Conservation (phyloP, 2,329 filamentous ascomycete species). For the Ascochyta fabae region DNA sequence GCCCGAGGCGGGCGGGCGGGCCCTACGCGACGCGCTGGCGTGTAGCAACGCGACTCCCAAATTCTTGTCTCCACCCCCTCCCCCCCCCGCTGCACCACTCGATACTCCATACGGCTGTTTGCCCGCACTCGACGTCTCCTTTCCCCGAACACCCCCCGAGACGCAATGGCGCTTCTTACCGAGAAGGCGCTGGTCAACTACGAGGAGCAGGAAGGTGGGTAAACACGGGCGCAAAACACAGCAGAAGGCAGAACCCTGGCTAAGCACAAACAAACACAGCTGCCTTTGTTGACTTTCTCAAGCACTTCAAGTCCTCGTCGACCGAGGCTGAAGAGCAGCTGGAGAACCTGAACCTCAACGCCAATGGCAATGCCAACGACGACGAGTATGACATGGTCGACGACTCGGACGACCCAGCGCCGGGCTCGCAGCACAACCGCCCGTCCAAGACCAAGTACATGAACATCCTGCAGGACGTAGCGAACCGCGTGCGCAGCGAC, state of each 20-base stretch:
- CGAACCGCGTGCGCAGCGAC: slow-evolving; percentile 78
- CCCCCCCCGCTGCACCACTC: slow-evolving; percentile 10
- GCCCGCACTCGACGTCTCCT: slow-evolving; percentile 15
- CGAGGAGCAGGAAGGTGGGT: slow-evolving; percentile 79
- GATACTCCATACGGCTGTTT: slow-evolving; percentile 10
- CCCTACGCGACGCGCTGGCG: slow-evolving; percentile 32
- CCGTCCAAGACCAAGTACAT: slow-evolving; percentile 83
- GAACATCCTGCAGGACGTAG: slow-evolving; percentile 83
- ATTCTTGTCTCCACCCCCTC: slow-evolving; percentile 33
- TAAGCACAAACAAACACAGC: slow-evolving; percentile 59
- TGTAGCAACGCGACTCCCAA: slow-evolving; percentile 35
- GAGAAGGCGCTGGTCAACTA: slow-evolving; percentile 85
- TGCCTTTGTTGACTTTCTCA: slow-evolving; percentile 86
- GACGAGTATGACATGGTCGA: slow-evolving; percentile 96
- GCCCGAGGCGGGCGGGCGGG: not conserved
- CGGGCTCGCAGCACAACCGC: slow-evolving; percentile 50
- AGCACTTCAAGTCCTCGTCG: slow-evolving; percentile 83
- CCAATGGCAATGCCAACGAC: slow-evolving; percentile 83
- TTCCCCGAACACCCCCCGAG: slow-evolving; percentile 8
- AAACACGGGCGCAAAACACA: slow-evolving; percentile 23
- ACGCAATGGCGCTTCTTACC: slow-evolving; percentile 82
- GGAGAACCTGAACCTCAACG: slow-evolving; percentile 83
- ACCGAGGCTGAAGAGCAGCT: slow-evolving; percentile 79
- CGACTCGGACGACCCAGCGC: slow-evolving; percentile 69
- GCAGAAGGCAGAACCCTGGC: slow-evolving; percentile 19